These are phyloP conservation scores for Aspergillus homomorphus DNA, from an alignment of 495 filamentous ascomycete genomes.

Conservation along the genomic window DNA sequence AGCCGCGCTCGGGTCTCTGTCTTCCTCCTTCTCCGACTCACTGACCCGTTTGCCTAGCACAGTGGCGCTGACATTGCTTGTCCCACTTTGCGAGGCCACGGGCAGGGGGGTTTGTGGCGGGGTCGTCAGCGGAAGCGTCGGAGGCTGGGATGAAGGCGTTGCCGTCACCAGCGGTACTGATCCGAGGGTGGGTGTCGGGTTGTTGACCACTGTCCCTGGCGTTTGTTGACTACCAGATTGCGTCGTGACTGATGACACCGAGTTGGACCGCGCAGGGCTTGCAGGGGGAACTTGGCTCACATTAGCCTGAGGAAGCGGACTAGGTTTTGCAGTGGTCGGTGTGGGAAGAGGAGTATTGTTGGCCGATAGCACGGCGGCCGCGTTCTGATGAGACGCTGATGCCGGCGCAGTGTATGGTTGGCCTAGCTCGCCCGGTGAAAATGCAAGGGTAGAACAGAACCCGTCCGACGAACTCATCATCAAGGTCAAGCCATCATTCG, in stretches of 20 bases:
- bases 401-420: conserved; percentile 71
- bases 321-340: conserved; percentile 10
- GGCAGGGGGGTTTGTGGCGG: conserved; percentile 75
- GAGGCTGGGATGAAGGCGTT: conserved; percentile 54
- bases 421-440: conserved; percentile 82
- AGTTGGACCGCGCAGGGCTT: conserved; percentile 79
- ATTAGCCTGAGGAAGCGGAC: conserved; percentile 53
- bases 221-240: conserved; percentile 41
- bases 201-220: conserved; percentile 54
- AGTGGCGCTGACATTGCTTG: conserved; percentile 38
- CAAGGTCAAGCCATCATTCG: conserved; percentile 84
- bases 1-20: conserved; percentile 44
- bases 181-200: conserved; percentile 72
- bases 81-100: conserved; percentile 38
- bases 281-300: conserved; percentile 30
- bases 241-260: conserved; percentile 78
- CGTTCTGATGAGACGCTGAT: conserved; percentile 47
- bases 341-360: conserved; percentile 55
- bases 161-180: conserved; percentile 72
- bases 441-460: conserved; percentile 90
- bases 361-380: conserved; percentile 43
- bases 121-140: conserved; percentile 64
- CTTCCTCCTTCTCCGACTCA: conserved; percentile 60
- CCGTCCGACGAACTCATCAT: conserved; percentile 97
- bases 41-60: conserved; percentile 58